These are phyloP conservation scores for Digitaria exilis DNA, from an alignment of 202 grass and related monocot genomes.

Conservation along the genomic window DNA sequence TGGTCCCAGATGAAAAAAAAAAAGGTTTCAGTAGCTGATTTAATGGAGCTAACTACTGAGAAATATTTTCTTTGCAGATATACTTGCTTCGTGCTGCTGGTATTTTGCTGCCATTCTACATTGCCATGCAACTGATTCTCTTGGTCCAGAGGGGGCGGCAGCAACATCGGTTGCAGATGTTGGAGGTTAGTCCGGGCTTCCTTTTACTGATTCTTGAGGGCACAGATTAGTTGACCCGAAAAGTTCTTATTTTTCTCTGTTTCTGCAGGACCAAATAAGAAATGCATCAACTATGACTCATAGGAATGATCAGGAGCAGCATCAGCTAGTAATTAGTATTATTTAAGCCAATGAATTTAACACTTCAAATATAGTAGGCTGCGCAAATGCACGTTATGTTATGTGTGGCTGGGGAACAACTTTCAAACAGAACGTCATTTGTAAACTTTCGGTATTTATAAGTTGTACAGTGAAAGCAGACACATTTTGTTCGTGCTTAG, in stretches of 20 bases:
- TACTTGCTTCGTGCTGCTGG: slow-evolving; percentile 72
- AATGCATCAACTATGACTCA: slow-evolving; percentile 45
- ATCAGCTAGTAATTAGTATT: slow-evolving; percentile 48
- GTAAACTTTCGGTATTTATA: slow-evolving; percentile 25
- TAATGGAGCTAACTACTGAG: slow-evolving; percentile 11
- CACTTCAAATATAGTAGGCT: not conserved
- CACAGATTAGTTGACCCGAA: not conserved
- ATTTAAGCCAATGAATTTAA: slow-evolving; percentile 27
- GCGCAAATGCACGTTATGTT: slow-evolving; percentile 4
- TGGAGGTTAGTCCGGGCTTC: slow-evolving; percentile 50
- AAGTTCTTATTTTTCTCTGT: not conserved
- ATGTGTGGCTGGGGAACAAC: slow-evolving; percentile 13
- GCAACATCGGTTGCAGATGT: slow-evolving; percentile 56
- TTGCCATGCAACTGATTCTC: slow-evolving; percentile 62
- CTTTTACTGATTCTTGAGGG: not conserved
- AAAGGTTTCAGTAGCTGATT: not conserved
- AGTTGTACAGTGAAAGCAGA: slow-evolving; percentile 24
- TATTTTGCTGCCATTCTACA: slow-evolving; percentile 79
- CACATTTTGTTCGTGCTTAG: not conserved
- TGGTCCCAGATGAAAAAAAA: slow-evolving; percentile 5
- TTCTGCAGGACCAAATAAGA: slow-evolving; percentile 54
- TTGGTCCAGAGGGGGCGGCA: slow-evolving; percentile 58
- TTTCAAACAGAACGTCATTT: slow-evolving; percentile 15
- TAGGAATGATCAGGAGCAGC: slow-evolving; percentile 2
- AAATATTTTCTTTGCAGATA: slow-evolving; percentile 44